Base-by-base conservation (phyloP, 1,139 yeast species). In the Taiozyma sp. region DNA sequence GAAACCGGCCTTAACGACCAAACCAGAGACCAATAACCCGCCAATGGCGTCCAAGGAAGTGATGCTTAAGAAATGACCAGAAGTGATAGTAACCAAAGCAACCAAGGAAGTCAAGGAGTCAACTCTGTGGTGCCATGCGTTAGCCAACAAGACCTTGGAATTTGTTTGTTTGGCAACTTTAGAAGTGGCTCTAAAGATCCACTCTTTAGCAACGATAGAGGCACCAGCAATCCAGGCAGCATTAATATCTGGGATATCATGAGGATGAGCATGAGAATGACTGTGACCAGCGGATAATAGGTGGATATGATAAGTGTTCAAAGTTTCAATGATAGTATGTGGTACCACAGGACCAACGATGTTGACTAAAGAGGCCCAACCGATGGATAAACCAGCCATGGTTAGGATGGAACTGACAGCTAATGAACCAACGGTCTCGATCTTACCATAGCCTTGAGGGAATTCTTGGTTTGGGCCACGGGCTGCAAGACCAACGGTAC, bases 41-140 rank as follows among this genome's bases (percentile, higher is more conserved):
- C 98, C 99, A 49, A 90, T 77, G 3, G 97, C 84, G 66, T 93
- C 99, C 51, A 93, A 72, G 86, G 97, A 90, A 42, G 82, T 83
- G 45, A 90, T 78, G 56, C 84, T 80, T 56, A 90, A 79, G 55
- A 89, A 71, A 57, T 87, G 84, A 32, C 97, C 96, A 2, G 95
- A 85, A 0, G 96, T 81, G 49, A 93, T 95, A 0, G 98, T 91
- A 6, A 84, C 78, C 28, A 92, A 78, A 0, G 99, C 98, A 10
- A 93, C 98, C 41, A 87, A 76, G 0, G 97, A 91, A 0, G 98
- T 95, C 59, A 93, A 69, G 1, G 96, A 87, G 66, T 93, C 99
- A n/a, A 93, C 92, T 57, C 99, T 78, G 65, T 93, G 99, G 67
- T 93, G 99, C 98, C 98, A 93, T 4, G 99, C 99, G 65, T 93